Evolutionary conservation across 1,284 basidiomycete genomes (phyloP).

Genomic region (Naganishia liquefaciens): DNA sequence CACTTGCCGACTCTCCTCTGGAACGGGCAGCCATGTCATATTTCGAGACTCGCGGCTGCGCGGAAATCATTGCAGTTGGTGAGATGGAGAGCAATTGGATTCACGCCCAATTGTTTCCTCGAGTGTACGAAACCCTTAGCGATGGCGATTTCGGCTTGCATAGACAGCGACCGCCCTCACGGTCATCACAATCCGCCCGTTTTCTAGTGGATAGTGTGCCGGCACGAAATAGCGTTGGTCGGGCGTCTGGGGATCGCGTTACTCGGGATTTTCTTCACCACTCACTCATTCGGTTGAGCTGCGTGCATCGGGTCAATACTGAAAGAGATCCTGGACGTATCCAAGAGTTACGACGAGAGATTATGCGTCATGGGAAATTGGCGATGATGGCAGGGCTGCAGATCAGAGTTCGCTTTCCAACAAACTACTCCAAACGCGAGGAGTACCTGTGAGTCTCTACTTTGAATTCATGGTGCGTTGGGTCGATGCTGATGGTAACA

Average conservation of each 20-base stretch:
- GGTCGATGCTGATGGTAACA: neutral
- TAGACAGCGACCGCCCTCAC: neutral
- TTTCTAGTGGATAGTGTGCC: neutral
- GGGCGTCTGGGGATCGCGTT: neutral
- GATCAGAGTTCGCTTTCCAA: constrained; percentile 33
- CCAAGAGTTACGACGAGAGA: constrained; percentile 30
- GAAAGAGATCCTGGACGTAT: constrained; percentile 30
- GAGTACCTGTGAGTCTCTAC: constrained; percentile 31
- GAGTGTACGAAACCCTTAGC: constrained; percentile 29
- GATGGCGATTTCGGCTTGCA: neutral
- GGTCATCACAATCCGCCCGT: neutral
- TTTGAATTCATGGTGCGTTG: neutral
- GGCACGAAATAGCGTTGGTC: neutral
- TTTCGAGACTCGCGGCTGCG: constrained; percentile 35
- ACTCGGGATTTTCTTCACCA: constrained; percentile 33
- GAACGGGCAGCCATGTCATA: constrained; percentile 35
- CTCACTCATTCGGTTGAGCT: constrained; percentile 34
- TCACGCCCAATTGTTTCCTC: constrained; percentile 36
- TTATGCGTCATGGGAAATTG: constrained; percentile 22
- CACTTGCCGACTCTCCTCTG: constrained; percentile 10
- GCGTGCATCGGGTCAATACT: constrained; percentile 36
- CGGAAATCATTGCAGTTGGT: constrained; percentile 35
- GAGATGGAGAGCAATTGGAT: constrained; percentile 37
- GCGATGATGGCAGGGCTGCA: constrained; percentile 34
- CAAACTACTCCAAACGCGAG: constrained; percentile 35